These are phyloP conservation scores for Pouteria campechiana DNA, from an alignment of 179 eudicot genomes.

Conservation along the genomic window DNA sequence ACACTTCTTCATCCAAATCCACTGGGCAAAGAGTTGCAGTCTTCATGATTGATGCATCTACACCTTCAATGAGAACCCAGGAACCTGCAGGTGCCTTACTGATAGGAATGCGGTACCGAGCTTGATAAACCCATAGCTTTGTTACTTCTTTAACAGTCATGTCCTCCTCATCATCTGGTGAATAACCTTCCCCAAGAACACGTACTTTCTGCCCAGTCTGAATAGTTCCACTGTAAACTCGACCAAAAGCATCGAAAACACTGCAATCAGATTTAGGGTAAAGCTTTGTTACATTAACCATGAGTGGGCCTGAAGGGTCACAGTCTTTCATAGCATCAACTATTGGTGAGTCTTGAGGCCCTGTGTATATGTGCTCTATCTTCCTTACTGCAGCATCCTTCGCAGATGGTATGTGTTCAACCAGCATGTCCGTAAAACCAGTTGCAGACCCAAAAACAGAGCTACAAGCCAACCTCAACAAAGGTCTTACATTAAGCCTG, in stretches of 20 bases:
- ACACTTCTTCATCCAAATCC: conserved; percentile 72
- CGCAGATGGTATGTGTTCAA: conserved; percentile 88
- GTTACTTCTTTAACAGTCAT: conserved; percentile 95
- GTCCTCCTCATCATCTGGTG: conserved; percentile 99
- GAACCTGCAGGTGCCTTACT: conserved; percentile 98
- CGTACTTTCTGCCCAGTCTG: conserved; percentile 91
- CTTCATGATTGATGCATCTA: conserved; percentile 98
- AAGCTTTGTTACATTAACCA: conserved; percentile 88
- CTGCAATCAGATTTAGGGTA: conserved; percentile 98
- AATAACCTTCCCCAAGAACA: conserved; percentile 97
- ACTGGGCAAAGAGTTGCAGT: conserved; percentile 86
- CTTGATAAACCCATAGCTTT: conserved; percentile 94
- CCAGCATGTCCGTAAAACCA: conserved; percentile 97
- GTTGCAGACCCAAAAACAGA: conserved; percentile 98
- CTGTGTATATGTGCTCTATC: conserved; percentile 87
- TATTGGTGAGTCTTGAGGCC: conserved; percentile 63
- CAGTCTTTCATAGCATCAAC: conserved; percentile 77
- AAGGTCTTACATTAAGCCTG: conserved; percentile 81
- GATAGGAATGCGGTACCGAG: conserved; percentile 92
- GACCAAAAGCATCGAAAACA: conserved; percentile 98
- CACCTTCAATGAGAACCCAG: conserved; percentile 99
- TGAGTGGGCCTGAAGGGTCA: conserved; percentile 84
- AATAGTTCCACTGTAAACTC: conserved; percentile 86
- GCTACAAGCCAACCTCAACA: conserved; percentile 93
- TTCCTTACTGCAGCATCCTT: conserved; percentile 74